These are phyloP conservation scores for Aspergillus cejpii DNA, from an alignment of 2,329 filamentous ascomycete species.

Conservation along the genomic window DNA sequence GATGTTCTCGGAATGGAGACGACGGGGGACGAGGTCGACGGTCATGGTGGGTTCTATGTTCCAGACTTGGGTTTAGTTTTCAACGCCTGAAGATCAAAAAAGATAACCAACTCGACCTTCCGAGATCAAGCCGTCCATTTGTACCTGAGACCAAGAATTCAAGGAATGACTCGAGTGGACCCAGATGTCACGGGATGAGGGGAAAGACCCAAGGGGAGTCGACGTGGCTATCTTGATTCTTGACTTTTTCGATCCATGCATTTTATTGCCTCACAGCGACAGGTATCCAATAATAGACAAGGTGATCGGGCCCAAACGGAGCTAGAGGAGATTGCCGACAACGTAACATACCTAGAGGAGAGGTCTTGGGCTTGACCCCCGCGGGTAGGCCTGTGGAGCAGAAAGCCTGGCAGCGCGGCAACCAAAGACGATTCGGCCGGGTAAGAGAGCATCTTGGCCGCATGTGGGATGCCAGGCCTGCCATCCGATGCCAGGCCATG, in stretches of 20 bases:
- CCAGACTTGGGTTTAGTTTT: conserved; percentile 6
- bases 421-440: conserved; percentile 28
- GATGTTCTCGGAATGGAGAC: conserved; percentile 76
- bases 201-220: too few relatives aligned
- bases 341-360: conserved; percentile 21
- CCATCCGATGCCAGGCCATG: conserved; percentile 31
- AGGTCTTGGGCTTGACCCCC: neutral
- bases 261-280: neutral
- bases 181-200: conserved; percentile 11
- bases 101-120: neutral
- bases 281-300: neutral
- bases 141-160: neutral
- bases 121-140: neutral
- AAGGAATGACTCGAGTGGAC: neutral
- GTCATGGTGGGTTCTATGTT: conserved; percentile 25
- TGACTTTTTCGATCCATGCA: neutral
- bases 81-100: neutral
- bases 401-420: conserved; percentile 17
- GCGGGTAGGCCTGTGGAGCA: conserved; percentile 14
- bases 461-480: conserved; percentile 23
- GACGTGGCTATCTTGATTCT: conserved; percentile 2
- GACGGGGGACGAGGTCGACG: conserved; percentile 37
- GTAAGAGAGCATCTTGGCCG: conserved; percentile 25
- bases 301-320: conserved; percentile 4
- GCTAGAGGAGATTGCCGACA: conserved; percentile 6